Evolutionary conservation across 306 rosid species (phyloP), one percentile per base, ranked within the genome.

Genomic region (Malus fusca): DNA sequence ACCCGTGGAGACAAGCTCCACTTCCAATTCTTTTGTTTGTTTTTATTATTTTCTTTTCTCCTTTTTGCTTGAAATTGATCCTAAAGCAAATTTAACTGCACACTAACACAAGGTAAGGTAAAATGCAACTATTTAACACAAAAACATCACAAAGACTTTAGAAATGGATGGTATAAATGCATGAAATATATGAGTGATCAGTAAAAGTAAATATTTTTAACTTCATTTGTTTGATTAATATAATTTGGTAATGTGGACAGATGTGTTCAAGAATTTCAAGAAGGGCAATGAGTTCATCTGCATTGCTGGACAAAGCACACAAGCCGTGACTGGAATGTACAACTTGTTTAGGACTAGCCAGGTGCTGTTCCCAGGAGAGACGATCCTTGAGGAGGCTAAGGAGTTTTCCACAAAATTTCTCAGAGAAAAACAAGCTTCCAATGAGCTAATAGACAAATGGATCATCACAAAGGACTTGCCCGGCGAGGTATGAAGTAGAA

Each of bases 401-500:
- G 56, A 76, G 0, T 90, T 89, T 75, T 82, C 99, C 0, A 77
- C 67, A 11, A 89, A 80, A 44, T 92, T 92, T 77, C 85, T 95
- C 35, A 61, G 82, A 40, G 79, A 84, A 67, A 92, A 95, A 61
- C 82, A 77, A 71, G 96, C 76, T 68, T 75, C 87, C 18, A 79
- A 90, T 78, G 81, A 90, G 72, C 83, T 95, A 4, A 33, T 89
- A 23, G 99, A 95, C 77, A 95, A 95, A 82, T 95, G 99, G 99
- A 84, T 92, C 70, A 95, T 92, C 51, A 90, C 72, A 55, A 95
- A 92, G 77, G 88, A 92, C 71, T 72, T 95, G 55, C 86, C 96
- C 0, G 92, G 82, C 10, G 99, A 95, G 99, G 98, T 93, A 77
- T 14, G 33, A 4, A 28, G 30, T 3, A 28, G 42, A 37, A 25